Evolutionary conservation across 1,284 basidiomycete genomes (phyloP).

Genomic region (Microbotryum lychnidis-dioicae): DNA sequence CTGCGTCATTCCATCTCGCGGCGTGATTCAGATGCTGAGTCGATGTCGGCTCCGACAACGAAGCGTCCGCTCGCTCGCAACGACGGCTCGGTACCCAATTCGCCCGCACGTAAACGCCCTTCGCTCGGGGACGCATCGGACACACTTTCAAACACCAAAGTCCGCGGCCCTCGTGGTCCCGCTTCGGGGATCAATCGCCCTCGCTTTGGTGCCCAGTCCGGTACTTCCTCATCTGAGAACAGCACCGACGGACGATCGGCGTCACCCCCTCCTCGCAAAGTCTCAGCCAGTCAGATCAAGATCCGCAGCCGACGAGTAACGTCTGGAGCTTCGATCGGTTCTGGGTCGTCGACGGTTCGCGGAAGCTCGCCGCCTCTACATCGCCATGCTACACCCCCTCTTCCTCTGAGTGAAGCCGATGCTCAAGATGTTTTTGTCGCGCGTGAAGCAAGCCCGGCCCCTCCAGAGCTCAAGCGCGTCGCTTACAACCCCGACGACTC

Average conservation of each 20-base stretch:
- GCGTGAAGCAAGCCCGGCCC: too few species aligned
- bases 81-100: too few species aligned
- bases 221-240: not conserved
- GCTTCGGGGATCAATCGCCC: not conserved
- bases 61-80: too few species aligned
- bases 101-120: constrained; percentile 9
- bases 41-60: too few species aligned
- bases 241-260: constrained; percentile 2
- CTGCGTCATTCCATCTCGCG: too few species aligned
- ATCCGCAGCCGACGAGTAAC: constrained; percentile 5
- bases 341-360: constrained; percentile 4
- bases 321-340: constrained; percentile 16
- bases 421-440: not conserved
- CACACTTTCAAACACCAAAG: too few species aligned
- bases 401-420: not conserved
- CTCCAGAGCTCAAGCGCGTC: constrained; percentile 6
- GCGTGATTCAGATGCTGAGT: too few species aligned
- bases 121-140: not conserved
- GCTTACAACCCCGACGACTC: not conserved
- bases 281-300: not conserved
- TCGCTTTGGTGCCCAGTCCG: not conserved
- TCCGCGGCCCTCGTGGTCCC: constrained; percentile 6
- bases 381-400: constrained; percentile 8
- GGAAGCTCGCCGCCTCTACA: not conserved
- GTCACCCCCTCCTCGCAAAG: constrained; percentile 3